Evolutionary conservation across 2,329 filamentous ascomycete genomes (phyloP).

Genomic region (Pseudogymnoascus sp.): DNA sequence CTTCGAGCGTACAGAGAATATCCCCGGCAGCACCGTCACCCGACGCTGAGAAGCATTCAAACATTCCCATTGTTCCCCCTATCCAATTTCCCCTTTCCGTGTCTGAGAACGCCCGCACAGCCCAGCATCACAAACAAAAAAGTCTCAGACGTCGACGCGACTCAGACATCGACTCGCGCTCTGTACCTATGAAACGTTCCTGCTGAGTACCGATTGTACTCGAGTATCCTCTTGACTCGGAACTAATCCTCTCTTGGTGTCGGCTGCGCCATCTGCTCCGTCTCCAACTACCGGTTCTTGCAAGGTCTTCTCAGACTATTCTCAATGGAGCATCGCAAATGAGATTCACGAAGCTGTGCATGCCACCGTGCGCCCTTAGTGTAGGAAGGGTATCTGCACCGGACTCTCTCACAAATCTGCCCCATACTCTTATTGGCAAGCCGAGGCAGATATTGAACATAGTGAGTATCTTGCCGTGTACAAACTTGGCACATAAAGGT

Average conservation of each 20-base stretch:
- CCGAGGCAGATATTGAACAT: background rate
- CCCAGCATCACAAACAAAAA: background rate
- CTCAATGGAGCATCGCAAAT: conserved; percentile 6
- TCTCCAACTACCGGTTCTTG: conserved; percentile 8
- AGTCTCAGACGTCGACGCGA: background rate
- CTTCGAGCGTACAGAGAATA: background rate
- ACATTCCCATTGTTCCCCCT: conserved; percentile 6
- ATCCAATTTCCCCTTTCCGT: conserved; percentile 9
- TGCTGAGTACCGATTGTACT: background rate
- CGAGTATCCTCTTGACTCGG: background rate
- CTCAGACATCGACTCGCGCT: background rate
- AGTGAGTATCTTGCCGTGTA: conserved; percentile 6
- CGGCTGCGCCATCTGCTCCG: background rate
- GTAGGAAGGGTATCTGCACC: background rate
- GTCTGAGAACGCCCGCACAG: background rate
- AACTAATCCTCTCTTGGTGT: background rate
- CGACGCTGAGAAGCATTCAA: background rate
- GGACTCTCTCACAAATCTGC: background rate
- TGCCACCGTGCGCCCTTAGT: conserved; percentile 3
- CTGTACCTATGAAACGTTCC: conserved; percentile 2
- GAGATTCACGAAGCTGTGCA: conserved; percentile 5
- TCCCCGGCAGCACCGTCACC: background rate
- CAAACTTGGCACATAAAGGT: background rate
- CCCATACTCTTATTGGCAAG: conserved; percentile 9
- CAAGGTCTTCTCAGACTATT: conserved; percentile 2